Conservation (phyloP, 129 eudicot species). For the Logfia minima region DNA sequence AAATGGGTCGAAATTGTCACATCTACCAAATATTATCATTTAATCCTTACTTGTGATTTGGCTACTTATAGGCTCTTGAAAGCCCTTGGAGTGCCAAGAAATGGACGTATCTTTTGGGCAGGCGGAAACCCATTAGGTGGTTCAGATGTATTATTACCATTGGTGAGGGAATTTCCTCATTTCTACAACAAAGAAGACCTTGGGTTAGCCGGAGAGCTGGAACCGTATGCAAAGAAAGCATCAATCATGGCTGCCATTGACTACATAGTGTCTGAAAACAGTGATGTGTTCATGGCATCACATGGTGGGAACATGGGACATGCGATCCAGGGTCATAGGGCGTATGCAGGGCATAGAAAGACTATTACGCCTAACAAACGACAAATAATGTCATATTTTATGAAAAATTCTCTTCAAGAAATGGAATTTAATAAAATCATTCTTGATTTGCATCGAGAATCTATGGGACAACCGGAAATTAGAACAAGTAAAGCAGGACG, state of each 20-base stretch:
- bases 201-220: slow-evolving; percentile 78
- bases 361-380: slow-evolving; percentile 92
- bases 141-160: slow-evolving; percentile 54
- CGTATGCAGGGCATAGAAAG: slow-evolving; percentile 92
- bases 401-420: slow-evolving; percentile 65
- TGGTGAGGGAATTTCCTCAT: slow-evolving; percentile 66
- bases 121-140: slow-evolving; percentile 94
- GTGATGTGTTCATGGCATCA: slow-evolving; percentile 95
- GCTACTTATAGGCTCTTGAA: slow-evolving; percentile 63
- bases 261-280: slow-evolving; percentile 82
- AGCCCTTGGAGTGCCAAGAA: slow-evolving; percentile 86
- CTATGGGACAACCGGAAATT: slow-evolving; percentile 85
- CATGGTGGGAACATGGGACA: slow-evolving; percentile 99
- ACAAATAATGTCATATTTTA: slow-evolving; percentile 70
- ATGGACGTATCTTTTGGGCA: slow-evolving; percentile 81
- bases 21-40: background rate
- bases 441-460: slow-evolving; percentile 67
- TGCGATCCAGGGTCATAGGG: slow-evolving; percentile 89
- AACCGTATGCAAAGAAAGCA: slow-evolving; percentile 67
- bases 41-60: background rate
- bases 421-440: slow-evolving; percentile 66
- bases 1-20: background rate
- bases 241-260: slow-evolving; percentile 90
- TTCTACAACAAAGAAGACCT: slow-evolving; percentile 91
- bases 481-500: slow-evolving; percentile 75